Base-by-base conservation (phyloP, 352 stramenopile species). In the Globisporangium solare region DNA sequence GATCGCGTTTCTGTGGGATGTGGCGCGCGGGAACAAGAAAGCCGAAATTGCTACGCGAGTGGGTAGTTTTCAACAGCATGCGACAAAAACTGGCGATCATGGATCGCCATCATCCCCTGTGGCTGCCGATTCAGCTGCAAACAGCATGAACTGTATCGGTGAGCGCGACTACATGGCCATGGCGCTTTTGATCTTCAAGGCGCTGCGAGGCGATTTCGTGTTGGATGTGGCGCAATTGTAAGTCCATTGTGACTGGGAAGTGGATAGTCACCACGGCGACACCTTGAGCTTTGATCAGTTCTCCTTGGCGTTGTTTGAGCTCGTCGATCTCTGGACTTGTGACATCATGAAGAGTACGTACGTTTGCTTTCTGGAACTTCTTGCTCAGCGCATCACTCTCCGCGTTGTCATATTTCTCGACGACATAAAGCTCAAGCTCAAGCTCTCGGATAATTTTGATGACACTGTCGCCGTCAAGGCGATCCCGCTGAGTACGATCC, bases 241-340 rank as follows among this genome's bases (percentile, higher is more conserved):
- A 58, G 88, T 92, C 43, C 70, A 77, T 22, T 88, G 76, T 54
- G 83, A 92, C 72, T 92, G 83, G 83, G 76, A 81, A 46, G 76
- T 90, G 13, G 79, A 92, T 67, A 89, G 78, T 45, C 79, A 80
- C 39, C 73, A 85, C 41, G 68, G 74, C 5, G 55, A 71, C n/a
- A 58, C 57, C 6, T 68, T 92, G 24, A 73, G 35, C 14, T 81
- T 79, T 31, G 76, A 89, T 7, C 72, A 86, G 52, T 92, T 92
- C 58, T 83, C 78, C 60, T 56, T 70, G 0, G 77, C 83, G 0
- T 32, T 92, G 1, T 92, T 92, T 43, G 83, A 92, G 54, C 66
- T 92, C 21, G 83, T 92, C 6, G 79, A 92, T 42, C 57, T 92
- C 10, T 92, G 83, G 83, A 92, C 83, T 1, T 92, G 83, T 64